These are phyloP conservation scores for Syzygium aqueum DNA, from an alignment of 345 rosid species.

Conservation along the genomic window DNA sequence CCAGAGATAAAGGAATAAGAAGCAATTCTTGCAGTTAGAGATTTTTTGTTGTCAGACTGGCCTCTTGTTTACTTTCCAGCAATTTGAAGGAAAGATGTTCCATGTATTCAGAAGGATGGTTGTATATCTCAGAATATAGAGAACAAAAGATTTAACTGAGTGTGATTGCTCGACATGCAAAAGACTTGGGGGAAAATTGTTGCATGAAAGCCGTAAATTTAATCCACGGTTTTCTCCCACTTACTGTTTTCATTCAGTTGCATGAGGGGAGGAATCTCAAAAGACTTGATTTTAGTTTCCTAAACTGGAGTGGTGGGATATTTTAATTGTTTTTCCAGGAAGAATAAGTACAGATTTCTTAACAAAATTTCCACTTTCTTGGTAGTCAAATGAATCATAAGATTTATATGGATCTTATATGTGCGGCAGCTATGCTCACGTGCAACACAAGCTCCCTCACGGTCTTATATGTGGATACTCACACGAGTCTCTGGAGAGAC, in stretches of 20 bases:
- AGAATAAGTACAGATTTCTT: not conserved
- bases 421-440: not conserved
- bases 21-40: not conserved
- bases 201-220: not conserved
- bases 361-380: not conserved
- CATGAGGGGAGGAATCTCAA: not conserved
- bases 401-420: not conserved
- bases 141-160: not conserved
- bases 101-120: not conserved
- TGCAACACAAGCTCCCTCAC: not conserved
- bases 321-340: not conserved
- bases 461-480: not conserved
- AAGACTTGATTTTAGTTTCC: not conserved
- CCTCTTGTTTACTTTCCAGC: not conserved
- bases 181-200: not conserved
- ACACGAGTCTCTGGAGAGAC: not conserved
- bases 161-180: not conserved
- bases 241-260: not conserved
- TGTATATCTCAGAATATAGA: not conserved
- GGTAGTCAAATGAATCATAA: not conserved
- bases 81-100: not conserved
- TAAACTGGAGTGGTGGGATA: not conserved
- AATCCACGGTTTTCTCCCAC: not conserved
- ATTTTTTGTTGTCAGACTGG: not conserved
- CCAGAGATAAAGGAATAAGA: not conserved